Evolutionary conservation across 2,329 filamentous ascomycete species (phyloP), one percentile per base, ranked within the genome.

Genomic region (Tolypocladium ovalisporum): DNA sequence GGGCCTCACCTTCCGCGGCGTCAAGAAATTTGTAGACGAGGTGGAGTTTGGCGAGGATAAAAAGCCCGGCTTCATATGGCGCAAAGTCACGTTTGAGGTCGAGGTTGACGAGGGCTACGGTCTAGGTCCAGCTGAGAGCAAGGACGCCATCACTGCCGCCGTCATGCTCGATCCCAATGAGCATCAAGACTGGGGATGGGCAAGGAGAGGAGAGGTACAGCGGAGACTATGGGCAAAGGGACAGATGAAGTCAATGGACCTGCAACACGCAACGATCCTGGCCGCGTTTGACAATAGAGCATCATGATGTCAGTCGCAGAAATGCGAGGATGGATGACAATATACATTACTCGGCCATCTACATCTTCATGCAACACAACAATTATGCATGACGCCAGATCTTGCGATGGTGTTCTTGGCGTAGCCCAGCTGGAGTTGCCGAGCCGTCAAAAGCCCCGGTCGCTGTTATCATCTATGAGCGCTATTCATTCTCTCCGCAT

Each of bases 161-260:
- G 42, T 61, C 44, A 56, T 37, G 34, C 51, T 59, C 52, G 58
- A 61, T 29, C 58, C 57, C 4, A 40, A 54, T 1, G 60, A 61
- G 35, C 60, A 59, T 32, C 55, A 55, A 42, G 58, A 56, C 37
- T 59, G 54, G 55, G 54, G 58, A n/a, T 61, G 60, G 60, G 60
- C 60, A 19, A 51, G 9, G 10, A 24, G 56, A 40, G 42, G 42
- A 27, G 51, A 61, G 35, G 56, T 59, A 7, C 29, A 53, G 35
- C 29, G n/a, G 24, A 24, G 44, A 1, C 15, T 29, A 39, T 57
- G 55, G 53, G 24, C 34, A 12, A 57, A 42, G 35, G 58, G 58
- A 17, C 40, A 12, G 32, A 40, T 57, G 34, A 40, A 29, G 27
- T 40, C 39, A 19, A 6, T 54, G 56, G 34, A 40, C 6, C 6